Base-by-base conservation (phyloP, 2,329 filamentous ascomycete species). In the Teratosphaeria gauchensis region DNA sequence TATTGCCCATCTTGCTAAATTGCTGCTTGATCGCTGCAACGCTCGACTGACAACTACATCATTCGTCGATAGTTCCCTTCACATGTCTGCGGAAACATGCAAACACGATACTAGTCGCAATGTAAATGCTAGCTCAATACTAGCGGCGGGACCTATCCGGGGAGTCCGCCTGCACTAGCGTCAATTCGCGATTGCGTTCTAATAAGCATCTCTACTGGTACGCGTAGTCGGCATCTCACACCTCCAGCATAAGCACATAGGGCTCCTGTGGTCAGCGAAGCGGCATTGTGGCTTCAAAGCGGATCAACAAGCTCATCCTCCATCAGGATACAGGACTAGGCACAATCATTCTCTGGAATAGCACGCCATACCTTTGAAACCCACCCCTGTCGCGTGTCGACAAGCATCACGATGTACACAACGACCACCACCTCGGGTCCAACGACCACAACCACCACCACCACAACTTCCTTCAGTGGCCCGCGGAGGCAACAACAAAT, bases 1-100 rank as follows among this genome's bases (percentile, higher is more conserved):
- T 51, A 30, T 46, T 56, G 14, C 59, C 59, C 59, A 61, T 61
- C 12, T 53, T 38, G 52, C 51, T 32, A n/a, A 7, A 14, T 16
- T 24, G 31, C 51, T 31, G 51, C 35, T 12, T 16, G 11, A 14
- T 35, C 9, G 14, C 12, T 16, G 35, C 14, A 16, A 11, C 5
- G 35, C 12, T 5, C 0, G 11, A 35, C 3, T 42, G 35, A 16
- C 35, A 14, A 11, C 35, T 42, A 42, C 35, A 42, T 42, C 8
- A 42, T 42, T 7, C 33, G 24, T 28, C 24, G 24, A 2, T 28
- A 2, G 24, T 28, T 28, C 24, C 24, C 24, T 28, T 28, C 24
- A 28, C 24, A 28, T 28, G 2, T 28, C 24, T 28, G 24, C 24
- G 24, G 24, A 28, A 28, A 28, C 24, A 28, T 28, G 24, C 2